A percentile compares a stretch with the other conserved stretches of the same genome.
phyloP scores from a whole-genome alignment of 2,329 filamentous ascomycete genomes.

The Fusarium austroafricanum region DNA sequence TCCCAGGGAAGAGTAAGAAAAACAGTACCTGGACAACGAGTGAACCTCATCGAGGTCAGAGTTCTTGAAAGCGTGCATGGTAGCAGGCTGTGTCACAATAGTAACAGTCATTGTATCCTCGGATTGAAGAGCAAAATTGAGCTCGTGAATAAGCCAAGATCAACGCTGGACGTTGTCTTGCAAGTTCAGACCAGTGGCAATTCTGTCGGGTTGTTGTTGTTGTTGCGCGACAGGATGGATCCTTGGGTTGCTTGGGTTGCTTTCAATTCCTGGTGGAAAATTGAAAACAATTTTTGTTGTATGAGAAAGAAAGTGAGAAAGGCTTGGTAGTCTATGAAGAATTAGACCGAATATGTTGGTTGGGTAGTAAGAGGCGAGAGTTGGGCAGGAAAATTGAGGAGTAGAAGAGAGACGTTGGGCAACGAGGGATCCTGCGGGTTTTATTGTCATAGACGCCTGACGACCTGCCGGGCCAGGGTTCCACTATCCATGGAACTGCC shows the following conservation, averaged over 20 bases:
- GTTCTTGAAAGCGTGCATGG: conserved; percentile 66
- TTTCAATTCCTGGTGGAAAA: conserved; percentile 40
- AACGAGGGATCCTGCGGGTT: conserved; percentile 62
- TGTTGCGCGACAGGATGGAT: conserved; percentile 47
- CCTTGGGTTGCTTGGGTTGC: conserved; percentile 43
- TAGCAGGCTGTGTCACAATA: conserved; percentile 59
- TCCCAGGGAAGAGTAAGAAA: conserved; percentile 60
- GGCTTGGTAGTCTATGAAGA: conserved; percentile 42
- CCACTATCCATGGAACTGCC: conserved; percentile 45
- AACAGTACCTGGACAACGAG: conserved; percentile 72
- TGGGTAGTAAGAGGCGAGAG: conserved; percentile 55
- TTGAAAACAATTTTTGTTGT: conserved; percentile 35
- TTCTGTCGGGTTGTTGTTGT: conserved; percentile 42
- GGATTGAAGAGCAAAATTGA: conserved; percentile 48
- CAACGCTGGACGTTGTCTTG: conserved; percentile 47
- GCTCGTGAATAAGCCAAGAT: conserved; percentile 46
- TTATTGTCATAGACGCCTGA: conserved; percentile 56
- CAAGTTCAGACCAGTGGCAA: conserved; percentile 46
- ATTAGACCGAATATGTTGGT: conserved; percentile 45
- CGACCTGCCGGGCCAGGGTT: conserved; percentile 39
- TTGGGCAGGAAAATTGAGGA: conserved; percentile 50
- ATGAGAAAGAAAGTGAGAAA: conserved; percentile 37
- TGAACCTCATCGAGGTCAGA: conserved; percentile 70
- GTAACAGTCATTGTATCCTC: conserved; percentile 62
- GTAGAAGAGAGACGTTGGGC: conserved; percentile 51